A percentile compares a stretch with the other conserved stretches of the same genome.
Conservation (phyloP, 2,329 filamentous ascomycete species). For the Pezizomycotina sp. region DNA sequence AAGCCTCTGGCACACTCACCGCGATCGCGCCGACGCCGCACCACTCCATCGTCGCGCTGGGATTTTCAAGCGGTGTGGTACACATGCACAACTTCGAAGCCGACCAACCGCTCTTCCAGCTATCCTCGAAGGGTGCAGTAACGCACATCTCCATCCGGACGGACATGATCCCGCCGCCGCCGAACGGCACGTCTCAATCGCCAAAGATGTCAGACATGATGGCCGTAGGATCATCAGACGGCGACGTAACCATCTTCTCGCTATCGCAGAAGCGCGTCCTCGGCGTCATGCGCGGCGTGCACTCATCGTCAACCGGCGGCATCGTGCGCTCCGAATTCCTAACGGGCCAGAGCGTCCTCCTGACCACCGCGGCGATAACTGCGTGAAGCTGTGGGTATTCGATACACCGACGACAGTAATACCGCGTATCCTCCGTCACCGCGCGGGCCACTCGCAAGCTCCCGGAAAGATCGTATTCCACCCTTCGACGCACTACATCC, state of each 20-base stretch:
- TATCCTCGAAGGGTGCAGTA: slow-evolving; percentile 40
- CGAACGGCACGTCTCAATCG: slow-evolving; percentile 13
- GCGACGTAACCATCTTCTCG: slow-evolving; percentile 93
- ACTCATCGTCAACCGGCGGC: slow-evolving; percentile 64
- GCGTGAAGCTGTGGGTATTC: slow-evolving; percentile 50
- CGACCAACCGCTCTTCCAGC: slow-evolving; percentile 53
- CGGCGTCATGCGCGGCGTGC: slow-evolving; percentile 72
- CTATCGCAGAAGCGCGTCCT: slow-evolving; percentile 74
- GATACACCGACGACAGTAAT: slow-evolving; percentile 75
- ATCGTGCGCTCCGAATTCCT: slow-evolving; percentile 82
- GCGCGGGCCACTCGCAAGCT: slow-evolving; percentile 76
- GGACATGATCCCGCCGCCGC: slow-evolving; percentile 34
- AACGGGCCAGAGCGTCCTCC: slow-evolving; percentile 68
- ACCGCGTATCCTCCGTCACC: slow-evolving; percentile 66
- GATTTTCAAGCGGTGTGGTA: slow-evolving; percentile 64
- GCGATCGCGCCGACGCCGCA: slow-evolving; percentile 72
- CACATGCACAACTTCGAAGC: slow-evolving; percentile 66
- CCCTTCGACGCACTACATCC: slow-evolving; percentile 48
- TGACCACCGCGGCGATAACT: slow-evolving; percentile 85
- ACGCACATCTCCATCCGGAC: slow-evolving; percentile 79
- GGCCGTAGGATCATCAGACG: slow-evolving; percentile 59
- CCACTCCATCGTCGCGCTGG: slow-evolving; percentile 70
- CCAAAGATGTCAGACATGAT: slow-evolving; percentile 45
- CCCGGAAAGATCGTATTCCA: slow-evolving; percentile 71
- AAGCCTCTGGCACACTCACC: slow-evolving; percentile 61